phyloP scores from a whole-genome alignment of 2,329 filamentous ascomycete species.

The Penicillium vulpinum region DNA sequence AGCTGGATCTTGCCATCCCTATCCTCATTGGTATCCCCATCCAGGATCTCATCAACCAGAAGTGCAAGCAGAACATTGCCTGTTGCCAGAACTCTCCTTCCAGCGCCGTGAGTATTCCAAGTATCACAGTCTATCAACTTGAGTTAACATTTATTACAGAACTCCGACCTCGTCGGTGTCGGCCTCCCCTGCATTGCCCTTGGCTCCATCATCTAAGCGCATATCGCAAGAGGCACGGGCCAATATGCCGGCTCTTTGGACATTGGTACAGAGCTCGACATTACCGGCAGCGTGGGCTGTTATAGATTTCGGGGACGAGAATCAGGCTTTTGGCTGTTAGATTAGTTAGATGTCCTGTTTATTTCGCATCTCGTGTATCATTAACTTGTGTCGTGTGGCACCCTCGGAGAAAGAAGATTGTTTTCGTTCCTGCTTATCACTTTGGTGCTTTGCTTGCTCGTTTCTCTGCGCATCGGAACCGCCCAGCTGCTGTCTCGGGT shows the following conservation, averaged over 20 bases:
- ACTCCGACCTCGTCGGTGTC: constrained; percentile 36
- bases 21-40: constrained; percentile 30
- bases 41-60: constrained; percentile 39
- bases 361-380: constrained; percentile 27
- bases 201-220: constrained; percentile 40
- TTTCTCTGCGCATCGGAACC: constrained; percentile 10
- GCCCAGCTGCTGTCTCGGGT: constrained; percentile 16
- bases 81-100: constrained; percentile 41
- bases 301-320: constrained; percentile 22
- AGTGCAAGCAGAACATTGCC: constrained; percentile 45
- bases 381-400: constrained; percentile 31
- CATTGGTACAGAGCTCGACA: neutral
- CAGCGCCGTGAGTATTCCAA: constrained; percentile 27
- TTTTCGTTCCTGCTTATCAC: constrained; percentile 7
- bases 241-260: constrained; percentile 1
- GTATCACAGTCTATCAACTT: neutral
- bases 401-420: constrained; percentile 35
- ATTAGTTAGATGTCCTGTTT: constrained; percentile 24
- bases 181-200: constrained; percentile 42
- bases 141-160: constrained; percentile 18
- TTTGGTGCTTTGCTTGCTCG: neutral
- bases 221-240: constrained; percentile 17
- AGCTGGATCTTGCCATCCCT: constrained; percentile 34
- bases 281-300: constrained; percentile 11
- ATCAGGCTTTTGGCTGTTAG: constrained; percentile 12